phyloP scores from a whole-genome alignment of 1,139 yeast species.

The Lodderomyces parapsilosis region DNA sequence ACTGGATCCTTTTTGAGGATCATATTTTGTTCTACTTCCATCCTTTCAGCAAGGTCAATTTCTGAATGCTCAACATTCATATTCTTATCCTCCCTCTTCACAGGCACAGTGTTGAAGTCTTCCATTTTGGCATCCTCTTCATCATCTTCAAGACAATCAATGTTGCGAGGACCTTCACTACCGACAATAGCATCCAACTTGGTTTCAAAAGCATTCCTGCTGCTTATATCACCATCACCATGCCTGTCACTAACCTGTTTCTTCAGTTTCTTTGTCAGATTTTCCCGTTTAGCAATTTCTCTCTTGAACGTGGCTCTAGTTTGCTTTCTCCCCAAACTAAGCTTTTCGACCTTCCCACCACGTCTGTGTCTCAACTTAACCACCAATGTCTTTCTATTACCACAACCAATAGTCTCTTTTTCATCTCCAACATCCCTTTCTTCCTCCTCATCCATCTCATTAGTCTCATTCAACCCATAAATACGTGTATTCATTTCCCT shows the following conservation, averaged over 20 bases:
- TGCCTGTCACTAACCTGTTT: too few species aligned
- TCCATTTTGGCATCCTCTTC: neutral
- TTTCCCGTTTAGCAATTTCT: neutral
- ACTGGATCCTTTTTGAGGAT: too few species aligned
- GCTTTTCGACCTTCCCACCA: neutral
- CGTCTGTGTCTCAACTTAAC: slow-evolving; percentile 1
- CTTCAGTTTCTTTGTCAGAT: neutral
- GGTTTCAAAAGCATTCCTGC: too few species aligned
- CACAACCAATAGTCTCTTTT: neutral
- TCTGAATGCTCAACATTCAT: neutral
- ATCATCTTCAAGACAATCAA: neutral
- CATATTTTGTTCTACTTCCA: neutral
- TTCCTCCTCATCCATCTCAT: neutral
- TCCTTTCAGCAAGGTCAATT: neutral
- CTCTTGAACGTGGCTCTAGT: neutral
- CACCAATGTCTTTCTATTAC: neutral
- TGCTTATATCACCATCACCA: too few species aligned
- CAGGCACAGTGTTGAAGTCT: neutral
- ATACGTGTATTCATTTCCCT: slow-evolving; percentile 13
- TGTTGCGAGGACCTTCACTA: too few species aligned
- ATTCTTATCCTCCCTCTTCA: neutral
- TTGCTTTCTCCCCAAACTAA: neutral
- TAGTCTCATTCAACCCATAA: slow-evolving; percentile 12
- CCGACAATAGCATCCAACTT: too few species aligned
- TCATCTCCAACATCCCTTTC: neutral